A percentile compares a stretch with the other conserved stretches of the same genome.
Evolutionary conservation across 1,284 basidiomycete genomes (phyloP).

Genomic region (Ganoderma resinaceum): DNA sequence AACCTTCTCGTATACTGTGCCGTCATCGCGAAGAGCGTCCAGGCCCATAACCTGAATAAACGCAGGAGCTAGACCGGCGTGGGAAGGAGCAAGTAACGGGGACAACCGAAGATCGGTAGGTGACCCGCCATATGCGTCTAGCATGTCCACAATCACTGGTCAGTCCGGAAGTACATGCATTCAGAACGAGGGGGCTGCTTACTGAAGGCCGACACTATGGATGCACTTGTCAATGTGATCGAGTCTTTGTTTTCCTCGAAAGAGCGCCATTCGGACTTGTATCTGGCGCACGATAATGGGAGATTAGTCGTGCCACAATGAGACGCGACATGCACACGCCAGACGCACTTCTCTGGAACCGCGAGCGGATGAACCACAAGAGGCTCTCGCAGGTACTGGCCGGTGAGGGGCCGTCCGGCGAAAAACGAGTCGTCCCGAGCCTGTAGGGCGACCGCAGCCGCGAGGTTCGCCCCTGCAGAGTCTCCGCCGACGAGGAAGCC

Average conservation of each 20-base stretch:
- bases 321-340: background rate
- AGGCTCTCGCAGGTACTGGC: constrained; percentile 18
- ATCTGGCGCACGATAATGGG: background rate
- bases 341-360: constrained; percentile 6
- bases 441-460: constrained; percentile 28
- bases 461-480: constrained; percentile 36
- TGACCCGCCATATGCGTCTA: constrained; percentile 15
- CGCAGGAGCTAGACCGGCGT: constrained; percentile 29
- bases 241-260: constrained; percentile 7
- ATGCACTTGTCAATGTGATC: background rate
- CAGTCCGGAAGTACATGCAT: background rate
- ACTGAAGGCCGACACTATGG: background rate
- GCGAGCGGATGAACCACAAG: background rate
- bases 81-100: constrained; percentile 27
- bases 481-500: constrained; percentile 36
- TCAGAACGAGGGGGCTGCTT: background rate
- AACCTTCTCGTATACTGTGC: constrained; percentile 31
- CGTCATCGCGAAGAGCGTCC: constrained; percentile 37
- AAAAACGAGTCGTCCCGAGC: constrained; percentile 35
- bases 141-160: background rate
- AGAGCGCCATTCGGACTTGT: constrained; percentile 5
- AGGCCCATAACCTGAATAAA: constrained; percentile 32
- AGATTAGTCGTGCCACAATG: background rate
- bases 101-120: constrained; percentile 28
- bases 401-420: constrained; percentile 20